Evolutionary conservation across 1,139 yeast genomes (phyloP).

Genomic region (Blastobotrys proliferans): DNA sequence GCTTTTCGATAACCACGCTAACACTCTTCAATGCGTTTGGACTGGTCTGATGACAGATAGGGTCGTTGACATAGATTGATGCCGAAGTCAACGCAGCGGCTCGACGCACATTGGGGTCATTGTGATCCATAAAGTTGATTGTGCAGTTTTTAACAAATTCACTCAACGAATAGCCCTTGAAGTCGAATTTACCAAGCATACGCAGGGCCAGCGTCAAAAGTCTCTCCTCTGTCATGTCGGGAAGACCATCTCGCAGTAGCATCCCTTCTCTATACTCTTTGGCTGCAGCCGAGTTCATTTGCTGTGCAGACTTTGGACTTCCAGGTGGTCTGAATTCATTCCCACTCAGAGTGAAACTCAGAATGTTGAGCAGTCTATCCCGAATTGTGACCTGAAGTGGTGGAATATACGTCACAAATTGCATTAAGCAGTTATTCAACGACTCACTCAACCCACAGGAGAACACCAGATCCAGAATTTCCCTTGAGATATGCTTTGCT

Average conservation of each 20-base stretch:
- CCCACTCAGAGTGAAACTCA: slow-evolving; percentile 78
- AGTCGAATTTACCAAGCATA: slow-evolving; percentile 71
- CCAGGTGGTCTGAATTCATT: slow-evolving; percentile 83
- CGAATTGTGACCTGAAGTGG: slow-evolving; percentile 72
- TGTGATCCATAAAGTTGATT: slow-evolving; percentile 75
- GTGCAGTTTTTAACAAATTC: slow-evolving; percentile 87
- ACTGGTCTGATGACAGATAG: slow-evolving; percentile 81
- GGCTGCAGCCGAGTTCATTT: slow-evolving; percentile 64
- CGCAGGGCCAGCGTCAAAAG: slow-evolving; percentile 64
- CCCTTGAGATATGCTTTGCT: slow-evolving; percentile 81
- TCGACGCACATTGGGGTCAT: slow-evolving; percentile 71
- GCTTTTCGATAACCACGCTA: slow-evolving; percentile 74
- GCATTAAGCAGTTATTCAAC: slow-evolving; percentile 69
- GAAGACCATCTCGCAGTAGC: slow-evolving; percentile 56
- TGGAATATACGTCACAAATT: slow-evolving; percentile 70
- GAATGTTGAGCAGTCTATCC: slow-evolving; percentile 64
- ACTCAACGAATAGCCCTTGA: slow-evolving; percentile 69
- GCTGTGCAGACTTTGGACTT: slow-evolving; percentile 59
- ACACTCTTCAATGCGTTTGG: slow-evolving; percentile 81
- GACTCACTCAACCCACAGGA: slow-evolving; percentile 78
- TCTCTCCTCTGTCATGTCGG: slow-evolving; percentile 43
- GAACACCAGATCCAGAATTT: slow-evolving; percentile 73
- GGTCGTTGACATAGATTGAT: slow-evolving; percentile 71
- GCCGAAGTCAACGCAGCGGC: slow-evolving; percentile 85
- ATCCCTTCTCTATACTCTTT: slow-evolving; percentile 71